A percentile compares a stretch with the other conserved stretches of the same genome.
phyloP scores from a whole-genome alignment of 1,284 basidiomycete genomes.

The Mycosarcoma mackinlayi region DNA sequence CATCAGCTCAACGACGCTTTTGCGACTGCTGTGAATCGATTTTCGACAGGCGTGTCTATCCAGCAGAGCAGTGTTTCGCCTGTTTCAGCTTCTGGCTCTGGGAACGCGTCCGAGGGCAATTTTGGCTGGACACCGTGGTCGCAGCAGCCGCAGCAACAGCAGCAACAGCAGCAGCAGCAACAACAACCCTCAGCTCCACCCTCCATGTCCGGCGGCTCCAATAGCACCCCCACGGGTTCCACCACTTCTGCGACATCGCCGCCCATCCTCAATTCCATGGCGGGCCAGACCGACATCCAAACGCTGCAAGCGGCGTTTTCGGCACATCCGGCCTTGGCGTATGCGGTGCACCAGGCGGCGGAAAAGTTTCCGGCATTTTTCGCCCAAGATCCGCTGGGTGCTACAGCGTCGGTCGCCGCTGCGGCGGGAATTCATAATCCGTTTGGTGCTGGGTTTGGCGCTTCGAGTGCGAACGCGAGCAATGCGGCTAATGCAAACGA shows the following conservation, averaged over 20 bases:
- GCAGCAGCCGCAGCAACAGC: conserved; percentile 1
- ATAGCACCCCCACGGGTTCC: conserved; percentile 23
- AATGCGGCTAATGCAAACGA: neutral
- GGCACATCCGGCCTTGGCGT: conserved; percentile 41
- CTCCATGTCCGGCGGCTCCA: conserved; percentile 31
- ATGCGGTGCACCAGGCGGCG: conserved; percentile 45
- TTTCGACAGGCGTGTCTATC: conserved; percentile 27
- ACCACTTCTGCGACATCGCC: conserved; percentile 26
- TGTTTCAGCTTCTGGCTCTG: neutral
- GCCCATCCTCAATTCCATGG: neutral
- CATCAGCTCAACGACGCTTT: conserved; percentile 36
- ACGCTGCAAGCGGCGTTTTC: conserved; percentile 39
- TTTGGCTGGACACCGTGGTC: conserved; percentile 16
- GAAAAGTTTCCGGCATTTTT: conserved; percentile 49
- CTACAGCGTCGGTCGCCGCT: conserved; percentile 34
- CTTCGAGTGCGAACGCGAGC: neutral
- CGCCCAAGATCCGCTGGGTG: conserved; percentile 45
- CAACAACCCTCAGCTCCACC: conserved; percentile 22
- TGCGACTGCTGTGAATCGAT: conserved; percentile 18
- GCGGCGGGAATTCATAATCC: conserved; percentile 40
- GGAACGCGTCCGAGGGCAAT: neutral
- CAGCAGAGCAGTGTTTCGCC: conserved; percentile 5
- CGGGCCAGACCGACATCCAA: conserved; percentile 26
- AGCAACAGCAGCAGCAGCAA: conserved; percentile 3
- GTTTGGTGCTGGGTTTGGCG: conserved; percentile 9